Percentiles rank a stretch among this genome's conserved stretches.
Conservation (phyloP, 2,329 filamentous ascomycete species). For the Hortaea sp. region DNA sequence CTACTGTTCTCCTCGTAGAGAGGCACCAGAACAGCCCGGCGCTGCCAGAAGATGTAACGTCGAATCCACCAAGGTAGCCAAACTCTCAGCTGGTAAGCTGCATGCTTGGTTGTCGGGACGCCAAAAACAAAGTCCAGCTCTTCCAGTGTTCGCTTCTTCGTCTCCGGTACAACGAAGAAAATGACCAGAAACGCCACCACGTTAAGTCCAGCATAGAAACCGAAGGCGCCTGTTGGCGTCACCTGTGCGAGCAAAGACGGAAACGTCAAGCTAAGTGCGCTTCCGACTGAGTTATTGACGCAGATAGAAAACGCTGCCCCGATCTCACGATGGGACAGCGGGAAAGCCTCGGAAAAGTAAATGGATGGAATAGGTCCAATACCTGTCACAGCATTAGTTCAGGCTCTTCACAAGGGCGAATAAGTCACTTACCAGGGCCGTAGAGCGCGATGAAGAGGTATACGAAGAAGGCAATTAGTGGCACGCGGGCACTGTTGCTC, state of each 20-base stretch:
- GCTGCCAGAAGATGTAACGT: slow-evolving; percentile 8
- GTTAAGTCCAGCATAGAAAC: background rate
- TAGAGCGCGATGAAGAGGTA: slow-evolving; percentile 39
- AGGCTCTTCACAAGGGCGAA: slow-evolving; percentile 5
- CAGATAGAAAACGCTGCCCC: slow-evolving; percentile 60
- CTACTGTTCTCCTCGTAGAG: slow-evolving; percentile 7
- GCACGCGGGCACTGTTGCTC: slow-evolving; percentile 31
- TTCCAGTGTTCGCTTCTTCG: background rate
- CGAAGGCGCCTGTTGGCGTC: background rate
- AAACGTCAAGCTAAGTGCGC: slow-evolving; percentile 31
- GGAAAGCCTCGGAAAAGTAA: slow-evolving; percentile 61
- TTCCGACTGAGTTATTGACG: slow-evolving; percentile 38
- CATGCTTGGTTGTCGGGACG: slow-evolving; percentile 34
- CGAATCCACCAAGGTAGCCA: slow-evolving; percentile 39
- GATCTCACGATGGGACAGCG: slow-evolving; percentile 58
- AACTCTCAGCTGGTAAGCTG: slow-evolving; percentile 24
- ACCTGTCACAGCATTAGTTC: slow-evolving; percentile 19
- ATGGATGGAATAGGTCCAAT: slow-evolving; percentile 42
- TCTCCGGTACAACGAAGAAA: background rate
- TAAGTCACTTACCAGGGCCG: slow-evolving; percentile 28
- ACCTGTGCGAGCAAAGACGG: slow-evolving; percentile 7
- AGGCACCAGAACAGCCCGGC: slow-evolving; percentile 9
- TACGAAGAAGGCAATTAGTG: slow-evolving; percentile 37
- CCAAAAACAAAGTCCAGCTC: slow-evolving; percentile 35
- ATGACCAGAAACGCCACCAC: background rate